Conservation (phyloP, 805 yeast genomes). For the Henningerozyma blattae region DNA sequence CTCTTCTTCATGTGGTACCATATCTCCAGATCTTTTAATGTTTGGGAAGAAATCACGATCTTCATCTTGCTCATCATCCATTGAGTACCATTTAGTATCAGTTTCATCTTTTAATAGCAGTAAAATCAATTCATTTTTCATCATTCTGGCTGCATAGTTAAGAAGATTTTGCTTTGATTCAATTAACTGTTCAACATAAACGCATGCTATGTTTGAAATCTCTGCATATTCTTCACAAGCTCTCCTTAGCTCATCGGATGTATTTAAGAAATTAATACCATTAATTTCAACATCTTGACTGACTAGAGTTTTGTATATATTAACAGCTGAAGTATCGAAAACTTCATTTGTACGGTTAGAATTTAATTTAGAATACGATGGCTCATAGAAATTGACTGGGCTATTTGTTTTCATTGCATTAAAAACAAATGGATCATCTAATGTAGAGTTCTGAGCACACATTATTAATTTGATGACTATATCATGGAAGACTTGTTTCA, state of each 20-base stretch:
- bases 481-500: conserved; percentile 64
- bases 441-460: conserved; percentile 56
- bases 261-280: conserved; percentile 25
- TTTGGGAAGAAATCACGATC: neutral
- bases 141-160: conserved; percentile 64
- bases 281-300: conserved; percentile 33
- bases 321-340: conserved; percentile 20
- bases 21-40: neutral
- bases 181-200: conserved; percentile 43
- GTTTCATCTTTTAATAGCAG: conserved; percentile 40
- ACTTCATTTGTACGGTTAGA: conserved; percentile 4
- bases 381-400: conserved; percentile 24
- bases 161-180: conserved; percentile 60
- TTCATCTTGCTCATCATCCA: conserved; percentile 1
- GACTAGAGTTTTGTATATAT: conserved; percentile 35
- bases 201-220: conserved; percentile 24
- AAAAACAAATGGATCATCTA: conserved; percentile 68
- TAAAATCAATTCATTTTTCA: conserved; percentile 61
- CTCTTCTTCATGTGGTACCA: neutral
- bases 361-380: conserved; percentile 2
- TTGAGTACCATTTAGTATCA: conserved; percentile 1
- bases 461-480: conserved; percentile 44
- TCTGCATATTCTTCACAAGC: conserved; percentile 26
- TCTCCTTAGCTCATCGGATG: conserved; percentile 19
- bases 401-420: conserved; percentile 45